Evolutionary conservation across 495 filamentous ascomycete genomes (phyloP).

Genomic region (Aspergillus wentii): DNA sequence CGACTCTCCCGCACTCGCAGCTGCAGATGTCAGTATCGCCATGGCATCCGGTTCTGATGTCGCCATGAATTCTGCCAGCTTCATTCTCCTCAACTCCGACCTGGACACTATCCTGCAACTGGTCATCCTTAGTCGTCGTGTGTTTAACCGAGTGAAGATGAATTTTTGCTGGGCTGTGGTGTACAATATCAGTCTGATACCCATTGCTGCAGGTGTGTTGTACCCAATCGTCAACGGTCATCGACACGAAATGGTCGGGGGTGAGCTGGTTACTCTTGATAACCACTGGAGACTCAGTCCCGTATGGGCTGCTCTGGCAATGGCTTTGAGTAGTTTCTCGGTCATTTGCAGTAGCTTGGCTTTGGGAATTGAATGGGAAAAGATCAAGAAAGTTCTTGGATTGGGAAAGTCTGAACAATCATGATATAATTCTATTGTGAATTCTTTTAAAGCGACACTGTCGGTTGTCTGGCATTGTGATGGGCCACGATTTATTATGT

Average conservation of each 20-base stretch:
- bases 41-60: conserved; percentile 82
- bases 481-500: too few species aligned
- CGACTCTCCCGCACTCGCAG: conserved; percentile 75
- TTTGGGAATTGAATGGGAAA: conserved; percentile 44
- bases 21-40: conserved; percentile 78
- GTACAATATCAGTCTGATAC: conserved; percentile 76
- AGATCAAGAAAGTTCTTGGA: conserved; percentile 17
- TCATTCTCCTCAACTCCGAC: conserved; percentile 76
- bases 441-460: too few species aligned
- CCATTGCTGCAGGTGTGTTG: conserved; percentile 76
- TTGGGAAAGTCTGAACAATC: too few species aligned
- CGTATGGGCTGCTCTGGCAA: conserved; percentile 81
- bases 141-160: conserved; percentile 75
- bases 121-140: conserved; percentile 61
- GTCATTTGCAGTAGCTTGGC: conserved; percentile 69
- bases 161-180: conserved; percentile 90
- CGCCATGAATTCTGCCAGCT: conserved; percentile 74
- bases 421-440: too few species aligned
- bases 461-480: conserved; percentile 2
- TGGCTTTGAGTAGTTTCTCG: conserved; percentile 81
- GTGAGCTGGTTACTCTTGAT: conserved; percentile 20
- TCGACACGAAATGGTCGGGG: conserved; percentile 28
- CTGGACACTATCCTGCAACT: conserved; percentile 67
- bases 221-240: conserved; percentile 60
- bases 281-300: conserved; percentile 59